Percentiles rank a stretch among this genome's conserved stretches.
Conservation (phyloP, 2,329 filamentous ascomycete genomes). For the Tolypocladium cylindrosporum region DNA sequence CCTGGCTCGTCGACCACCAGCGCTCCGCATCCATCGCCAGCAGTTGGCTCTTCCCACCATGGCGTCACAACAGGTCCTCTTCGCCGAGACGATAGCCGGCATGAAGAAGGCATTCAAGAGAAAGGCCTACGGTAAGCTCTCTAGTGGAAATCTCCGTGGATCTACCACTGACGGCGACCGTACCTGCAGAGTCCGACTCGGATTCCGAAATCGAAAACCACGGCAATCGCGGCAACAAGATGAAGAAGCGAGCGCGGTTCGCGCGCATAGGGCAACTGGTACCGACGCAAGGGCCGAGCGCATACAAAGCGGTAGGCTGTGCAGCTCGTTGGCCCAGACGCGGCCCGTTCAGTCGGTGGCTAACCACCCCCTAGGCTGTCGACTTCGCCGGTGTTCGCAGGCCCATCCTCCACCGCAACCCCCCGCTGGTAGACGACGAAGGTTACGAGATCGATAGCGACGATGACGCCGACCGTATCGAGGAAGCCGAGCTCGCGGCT, state of each 20-base stretch:
- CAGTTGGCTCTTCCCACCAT: constrained; percentile 15
- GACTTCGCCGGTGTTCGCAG: constrained; percentile 65
- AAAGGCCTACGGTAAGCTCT: constrained; percentile 45
- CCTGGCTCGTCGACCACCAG: background rate
- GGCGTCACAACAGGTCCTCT: constrained; percentile 48
- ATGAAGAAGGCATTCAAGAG: constrained; percentile 61
- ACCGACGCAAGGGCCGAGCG: constrained; percentile 52
- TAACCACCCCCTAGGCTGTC: constrained; percentile 43
- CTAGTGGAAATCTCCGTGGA: constrained; percentile 2
- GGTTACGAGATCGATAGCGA: constrained; percentile 67
- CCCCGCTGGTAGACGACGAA: constrained; percentile 63
- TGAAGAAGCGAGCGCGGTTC: constrained; percentile 66
- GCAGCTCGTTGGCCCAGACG: constrained; percentile 1
- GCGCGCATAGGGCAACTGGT: constrained; percentile 61
- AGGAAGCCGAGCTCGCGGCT: constrained; percentile 51
- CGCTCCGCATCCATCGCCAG: background rate
- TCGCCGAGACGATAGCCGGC: constrained; percentile 55
- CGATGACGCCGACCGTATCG: constrained; percentile 55
- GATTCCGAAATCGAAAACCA: constrained; percentile 61
- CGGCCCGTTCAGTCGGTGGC: constrained; percentile 2
- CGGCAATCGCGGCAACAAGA: constrained; percentile 69
- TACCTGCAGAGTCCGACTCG: constrained; percentile 59
- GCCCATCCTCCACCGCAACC: constrained; percentile 65
- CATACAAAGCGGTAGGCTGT: constrained; percentile 57
- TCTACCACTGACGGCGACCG: constrained; percentile 10